Conservation (phyloP, 345 rosid species). For the Carallia pectinifolia region DNA sequence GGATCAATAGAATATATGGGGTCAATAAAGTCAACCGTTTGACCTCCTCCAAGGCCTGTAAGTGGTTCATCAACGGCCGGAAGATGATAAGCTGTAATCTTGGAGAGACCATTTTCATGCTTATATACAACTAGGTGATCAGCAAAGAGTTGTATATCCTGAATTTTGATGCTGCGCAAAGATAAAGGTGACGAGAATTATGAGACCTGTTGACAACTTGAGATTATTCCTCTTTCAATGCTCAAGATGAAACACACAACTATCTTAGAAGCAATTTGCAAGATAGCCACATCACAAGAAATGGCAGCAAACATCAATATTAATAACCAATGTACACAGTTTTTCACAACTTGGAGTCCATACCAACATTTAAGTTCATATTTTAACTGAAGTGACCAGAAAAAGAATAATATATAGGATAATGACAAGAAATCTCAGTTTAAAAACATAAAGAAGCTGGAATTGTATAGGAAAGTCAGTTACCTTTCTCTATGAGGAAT, state of each 20-base stretch:
- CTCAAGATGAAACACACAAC: too few relatives aligned
- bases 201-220: too few relatives aligned
- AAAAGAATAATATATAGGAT: neutral
- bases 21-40: constrained; percentile 64
- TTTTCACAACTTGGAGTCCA: too few relatives aligned
- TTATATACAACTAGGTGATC: constrained; percentile 75
- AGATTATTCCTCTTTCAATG: too few relatives aligned
- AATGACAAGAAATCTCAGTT: neutral
- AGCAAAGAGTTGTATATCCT: constrained; percentile 64
- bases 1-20: constrained; percentile 60
- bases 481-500: constrained; percentile 89
- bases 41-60: constrained; percentile 56
- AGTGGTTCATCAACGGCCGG: constrained; percentile 75
- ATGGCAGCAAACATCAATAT: neutral
- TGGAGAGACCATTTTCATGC: constrained; percentile 75
- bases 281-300: neutral
- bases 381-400: too few relatives aligned
- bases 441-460: neutral
- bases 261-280: too few relatives aligned
- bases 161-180: constrained; percentile 69
- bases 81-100: constrained; percentile 59
- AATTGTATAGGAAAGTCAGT: neutral
- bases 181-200: too few relatives aligned
- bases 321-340: neutral
- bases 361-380: too few relatives aligned